Evolutionary conservation across 1,284 basidiomycete species (phyloP), one percentile per base, ranked within the genome.

Genomic region (Leccinum colubrinum): DNA sequence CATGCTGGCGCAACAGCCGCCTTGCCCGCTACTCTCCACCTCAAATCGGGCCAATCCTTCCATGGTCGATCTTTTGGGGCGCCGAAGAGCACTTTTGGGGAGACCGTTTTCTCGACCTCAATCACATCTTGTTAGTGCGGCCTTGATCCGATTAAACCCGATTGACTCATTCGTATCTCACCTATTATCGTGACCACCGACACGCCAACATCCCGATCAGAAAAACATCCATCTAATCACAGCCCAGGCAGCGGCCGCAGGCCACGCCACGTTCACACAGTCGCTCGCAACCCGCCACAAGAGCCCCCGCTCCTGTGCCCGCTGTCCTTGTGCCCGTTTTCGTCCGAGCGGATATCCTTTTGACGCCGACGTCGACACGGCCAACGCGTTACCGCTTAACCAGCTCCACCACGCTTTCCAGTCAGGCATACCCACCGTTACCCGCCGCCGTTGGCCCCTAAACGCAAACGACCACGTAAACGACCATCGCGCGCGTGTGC

Each of bases 51-150:
- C 48, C 90, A 99, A 78, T 91, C 90, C 12, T 99, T 97, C 83
- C 74, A 82, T 60, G 97, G 97, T 46, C 85, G 86, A 58, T 92
- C 91, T 12, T 99, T 99, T 76, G 97, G 97, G 65, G 90, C 94
- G 22, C 88, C 90, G 53, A 88, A 84, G 72, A 95, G 93, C 72
- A 87, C 90, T 62, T 99, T 87, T 78, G 97, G 97, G 64, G 97
- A 99, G 81, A 97, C 97, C 3, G 97, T 99, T 33, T 99, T 99
- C 79, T 97, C 95, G 25, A 99, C 97, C 39, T 96, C 94, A 59
- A 99, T 99, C 76, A 99, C 97, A 6, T 97, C 95, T 59, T 99
- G 93, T 94, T 66, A 68, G 90, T 79, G 15, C 33, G 64, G 5
- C 56, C 37, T 58, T 53, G 37, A 39, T 15, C 35, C 52, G 9